Evolutionary conservation across 1,284 basidiomycete genomes (phyloP), one percentile per base, ranked within the genome.

Genomic region (Rhodotorula sp.): DNA sequence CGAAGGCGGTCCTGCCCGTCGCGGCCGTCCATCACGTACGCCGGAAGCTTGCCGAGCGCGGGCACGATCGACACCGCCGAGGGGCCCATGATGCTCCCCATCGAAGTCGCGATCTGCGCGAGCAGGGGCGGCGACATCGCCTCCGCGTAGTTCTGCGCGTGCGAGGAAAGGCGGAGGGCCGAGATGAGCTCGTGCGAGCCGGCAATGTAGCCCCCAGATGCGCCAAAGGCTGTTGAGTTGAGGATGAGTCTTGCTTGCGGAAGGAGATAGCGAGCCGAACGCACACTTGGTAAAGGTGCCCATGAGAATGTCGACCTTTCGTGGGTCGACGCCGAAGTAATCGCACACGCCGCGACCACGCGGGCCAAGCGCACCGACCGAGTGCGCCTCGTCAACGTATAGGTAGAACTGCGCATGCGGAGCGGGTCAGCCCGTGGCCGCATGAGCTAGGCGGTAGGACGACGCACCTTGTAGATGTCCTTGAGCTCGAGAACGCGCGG

Each of bases 331-430:
- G 68, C 88, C 89, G 82, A 96, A 99, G 84, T 97, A 99, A 82
- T 99, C 95, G 71, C 90, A 89, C 9, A 99, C 92, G 75, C 96
- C 96, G 58, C 96, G 91, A 17, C 96, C 96, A 77, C 91, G 87
- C 15, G 94, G 92, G 48, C 96, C 96, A 53, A 99, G 86, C 1
- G 94, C 96, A 73, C 97, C 96, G 76, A 99, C 89, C 7, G 96
- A 98, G 82, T 99, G 96, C 0, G 96, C 96, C 83, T 99, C 96
- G 80, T 99, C 96, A 66, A 99, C 85, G 81, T 92, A 99, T 57
- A 99, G 84, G 83, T 95, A 93, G 84, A 99, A 99, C 94, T 96
- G 71, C 10, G 53, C 19, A n/a, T 13, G n/a, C n/a, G 51, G 4
- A 19, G 15, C 12, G 29, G 19, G 51, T 29, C 13, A 51, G 27